A percentile compares a stretch with the other conserved stretches of the same genome.
Conservation (phyloP, 2,329 filamentous ascomycete genomes). For the Fusarium sp. region DNA sequence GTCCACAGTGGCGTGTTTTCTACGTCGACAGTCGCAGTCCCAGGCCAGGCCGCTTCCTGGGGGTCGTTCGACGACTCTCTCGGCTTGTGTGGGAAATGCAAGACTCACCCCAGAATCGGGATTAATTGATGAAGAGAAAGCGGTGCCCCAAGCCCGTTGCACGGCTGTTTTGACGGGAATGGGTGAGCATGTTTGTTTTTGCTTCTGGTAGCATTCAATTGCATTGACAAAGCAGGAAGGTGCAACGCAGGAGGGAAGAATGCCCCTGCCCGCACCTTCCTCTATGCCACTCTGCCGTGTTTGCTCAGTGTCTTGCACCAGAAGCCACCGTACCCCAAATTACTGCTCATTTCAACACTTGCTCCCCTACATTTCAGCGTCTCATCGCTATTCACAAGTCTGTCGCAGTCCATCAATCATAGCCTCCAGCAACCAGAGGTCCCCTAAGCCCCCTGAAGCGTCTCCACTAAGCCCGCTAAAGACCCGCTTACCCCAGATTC, state of each 20-base stretch:
- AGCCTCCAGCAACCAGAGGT: constrained; percentile 19
- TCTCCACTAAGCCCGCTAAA: constrained; percentile 28
- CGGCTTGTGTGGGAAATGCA: constrained; percentile 15
- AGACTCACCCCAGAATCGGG: constrained; percentile 22
- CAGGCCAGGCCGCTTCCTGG: background rate
- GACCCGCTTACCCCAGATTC: constrained; percentile 36
- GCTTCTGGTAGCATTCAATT: background rate
- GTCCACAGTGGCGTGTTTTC: constrained; percentile 23
- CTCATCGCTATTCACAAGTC: constrained; percentile 17
- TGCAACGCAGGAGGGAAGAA: constrained; percentile 10
- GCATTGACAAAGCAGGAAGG: background rate
- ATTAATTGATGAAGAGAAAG: constrained; percentile 1
- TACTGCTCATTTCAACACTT: background rate
- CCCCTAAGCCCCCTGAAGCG: constrained; percentile 9
- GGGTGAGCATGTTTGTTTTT: background rate
- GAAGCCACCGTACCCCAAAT: background rate
- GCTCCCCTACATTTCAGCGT: constrained; percentile 6
- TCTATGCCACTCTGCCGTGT: background rate
- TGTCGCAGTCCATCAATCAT: constrained; percentile 8
- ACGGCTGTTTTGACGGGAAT: background rate
- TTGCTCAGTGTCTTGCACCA: background rate
- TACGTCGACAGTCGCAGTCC: constrained; percentile 9
- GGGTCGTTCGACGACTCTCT: constrained; percentile 4
- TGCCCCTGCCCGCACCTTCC: background rate
- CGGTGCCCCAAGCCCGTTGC: constrained; percentile 3